Conservation (phyloP, 1,284 basidiomycete species). For the Ustilago crameri region DNA sequence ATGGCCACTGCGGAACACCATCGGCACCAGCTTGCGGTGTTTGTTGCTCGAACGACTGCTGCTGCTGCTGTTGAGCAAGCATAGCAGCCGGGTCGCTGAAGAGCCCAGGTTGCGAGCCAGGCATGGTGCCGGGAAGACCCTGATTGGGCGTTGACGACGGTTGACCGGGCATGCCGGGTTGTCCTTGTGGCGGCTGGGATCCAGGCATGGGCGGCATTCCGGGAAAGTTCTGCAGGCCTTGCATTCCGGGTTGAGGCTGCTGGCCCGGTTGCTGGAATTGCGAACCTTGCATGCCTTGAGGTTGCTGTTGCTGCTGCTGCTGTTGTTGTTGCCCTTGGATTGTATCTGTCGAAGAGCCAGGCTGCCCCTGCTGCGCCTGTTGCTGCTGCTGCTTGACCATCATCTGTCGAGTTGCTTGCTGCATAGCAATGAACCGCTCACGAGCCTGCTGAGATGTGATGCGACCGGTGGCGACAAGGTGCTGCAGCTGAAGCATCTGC, state of each 20-base stretch:
- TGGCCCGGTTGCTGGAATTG: constrained; percentile 11
- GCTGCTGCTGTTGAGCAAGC: constrained; percentile 32
- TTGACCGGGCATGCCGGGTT: constrained; percentile 16
- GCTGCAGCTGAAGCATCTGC: constrained; percentile 59
- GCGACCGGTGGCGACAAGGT: constrained; percentile 48
- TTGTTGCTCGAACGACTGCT: constrained; percentile 18
- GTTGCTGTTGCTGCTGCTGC: constrained; percentile 17
- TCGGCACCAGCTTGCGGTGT: constrained; percentile 19
- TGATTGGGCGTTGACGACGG: constrained; percentile 30
- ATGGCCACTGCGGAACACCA: constrained; percentile 37
- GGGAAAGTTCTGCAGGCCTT: constrained; percentile 13
- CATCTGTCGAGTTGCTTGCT: constrained; percentile 54
- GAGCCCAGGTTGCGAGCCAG: constrained; percentile 20
- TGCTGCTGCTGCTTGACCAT: constrained; percentile 47
- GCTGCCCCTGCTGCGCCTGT: constrained; percentile 19
- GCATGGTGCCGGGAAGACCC: constrained; percentile 28
- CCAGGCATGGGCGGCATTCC: constrained; percentile 20
- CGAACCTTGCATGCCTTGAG: constrained; percentile 2
- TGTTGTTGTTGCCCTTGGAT: constrained; percentile 18
- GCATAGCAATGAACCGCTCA: constrained; percentile 56
- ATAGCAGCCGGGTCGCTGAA: constrained; percentile 25
- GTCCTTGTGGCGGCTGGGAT: constrained; percentile 12
- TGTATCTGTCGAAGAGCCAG: neutral
- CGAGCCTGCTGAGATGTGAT: constrained; percentile 62
- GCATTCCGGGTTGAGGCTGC: constrained; percentile 13